Evolutionary conservation across 140 eudicot species (phyloP).

Genomic region (Oenanthe javanica): DNA sequence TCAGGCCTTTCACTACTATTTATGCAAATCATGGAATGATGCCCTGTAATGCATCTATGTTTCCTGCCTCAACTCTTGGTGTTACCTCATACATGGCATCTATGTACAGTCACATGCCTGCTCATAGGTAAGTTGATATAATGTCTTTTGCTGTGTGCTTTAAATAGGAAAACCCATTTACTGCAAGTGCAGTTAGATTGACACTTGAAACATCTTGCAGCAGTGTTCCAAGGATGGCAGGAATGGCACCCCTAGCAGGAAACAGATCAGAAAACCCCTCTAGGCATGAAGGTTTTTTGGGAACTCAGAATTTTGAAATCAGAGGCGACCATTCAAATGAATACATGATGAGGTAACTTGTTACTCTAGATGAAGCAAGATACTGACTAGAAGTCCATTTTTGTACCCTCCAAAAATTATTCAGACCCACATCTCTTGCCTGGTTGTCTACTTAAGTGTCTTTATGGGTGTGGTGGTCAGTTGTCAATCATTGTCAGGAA

Average conservation of each 20-base stretch:
- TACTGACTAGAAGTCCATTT: not conserved
- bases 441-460: not conserved
- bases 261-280: conserved; percentile 23
- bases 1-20: conserved; percentile 52
- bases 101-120: conserved; percentile 39
- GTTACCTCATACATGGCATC: conserved; percentile 47
- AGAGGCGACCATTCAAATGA: conserved; percentile 31
- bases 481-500: not conserved
- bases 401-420: not conserved
- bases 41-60: conserved; percentile 45
- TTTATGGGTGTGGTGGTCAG: not conserved
- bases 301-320: conserved; percentile 33
- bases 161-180: not conserved
- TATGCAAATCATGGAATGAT: conserved; percentile 65
- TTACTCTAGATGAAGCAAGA: not conserved
- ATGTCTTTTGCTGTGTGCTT: not conserved
- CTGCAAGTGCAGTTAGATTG: not conserved
- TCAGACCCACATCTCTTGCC: not conserved
- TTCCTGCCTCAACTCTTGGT: conserved; percentile 47
- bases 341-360: conserved; percentile 45
- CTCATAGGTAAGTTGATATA: conserved; percentile 41
- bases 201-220: conserved; percentile 32
- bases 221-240: conserved; percentile 37
- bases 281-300: conserved; percentile 32
- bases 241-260: conserved; percentile 28